Evolutionary conservation across 106 monocot genomes (phyloP), one percentile per base, ranked within the genome.

Genomic region (Platanthera zijinensis): DNA sequence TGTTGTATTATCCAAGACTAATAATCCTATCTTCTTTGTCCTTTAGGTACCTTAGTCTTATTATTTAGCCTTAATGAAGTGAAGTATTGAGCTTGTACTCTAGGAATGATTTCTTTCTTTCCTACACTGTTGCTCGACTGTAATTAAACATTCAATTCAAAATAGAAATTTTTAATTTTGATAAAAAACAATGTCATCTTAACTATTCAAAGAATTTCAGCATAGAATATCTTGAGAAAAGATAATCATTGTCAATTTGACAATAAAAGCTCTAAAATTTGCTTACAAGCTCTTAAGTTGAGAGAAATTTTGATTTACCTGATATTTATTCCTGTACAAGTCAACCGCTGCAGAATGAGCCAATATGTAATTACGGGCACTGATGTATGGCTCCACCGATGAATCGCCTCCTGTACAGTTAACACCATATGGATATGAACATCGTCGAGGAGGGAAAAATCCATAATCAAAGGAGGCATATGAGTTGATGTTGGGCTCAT

Each of bases 321-420:
- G 82, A 76, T 91, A 91, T 69, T 84, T 91, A 22, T 49, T 64
- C 52, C 61, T 79, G 74, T 88, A 91, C 12, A 91, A 47, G 45
- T 57, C 63, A 15, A 74, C 77, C 21, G 28, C 81, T 18, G 84
- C 78, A 17, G 86, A 82, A 82, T 88, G 91, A 0, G 91, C 85
- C 32, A 91, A 66, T 9, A 91, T 30, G 9, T 76, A 54, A 30
- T 88, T 80, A 72, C 88, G 86, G 48, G 49, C 63, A 0, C 52
- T 78, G 21, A 91, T 82, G 68, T 91, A 88, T 57, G 91, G 91
- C 76, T 91, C 91, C 8, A 79, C 72, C 0, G 82, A 86, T 21
- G 91, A 91, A 71, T 91, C 72, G 8, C 88, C 88, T 1, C 17
- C 61, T 5, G 78, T 80, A 73, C 91, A 91, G 56, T 86, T 88